Conservation (phyloP, 495 filamentous ascomycete species). For the Penicillium subrubescens region DNA sequence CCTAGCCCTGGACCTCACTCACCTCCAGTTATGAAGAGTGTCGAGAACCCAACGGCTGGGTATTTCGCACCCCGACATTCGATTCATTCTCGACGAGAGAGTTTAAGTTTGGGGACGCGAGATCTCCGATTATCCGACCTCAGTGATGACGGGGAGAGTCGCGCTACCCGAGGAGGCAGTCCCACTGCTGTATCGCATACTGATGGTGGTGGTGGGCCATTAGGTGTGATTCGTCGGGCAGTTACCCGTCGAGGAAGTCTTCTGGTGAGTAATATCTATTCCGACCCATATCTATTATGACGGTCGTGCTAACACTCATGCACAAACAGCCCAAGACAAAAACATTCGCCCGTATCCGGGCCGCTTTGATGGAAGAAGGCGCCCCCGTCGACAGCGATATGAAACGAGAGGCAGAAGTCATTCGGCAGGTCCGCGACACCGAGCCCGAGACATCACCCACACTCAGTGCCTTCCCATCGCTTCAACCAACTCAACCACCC, state of each 20-base stretch:
- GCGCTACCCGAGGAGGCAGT: slow-evolving; percentile 48
- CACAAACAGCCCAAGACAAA: slow-evolving; percentile 80
- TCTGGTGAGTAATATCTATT: slow-evolving; percentile 57
- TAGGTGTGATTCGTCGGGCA: slow-evolving; percentile 58
- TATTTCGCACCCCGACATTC: slow-evolving; percentile 51
- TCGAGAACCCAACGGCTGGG: slow-evolving; percentile 51
- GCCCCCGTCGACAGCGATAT: slow-evolving; percentile 86
- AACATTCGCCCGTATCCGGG: slow-evolving; percentile 88
- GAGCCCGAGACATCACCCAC: slow-evolving; percentile 49
- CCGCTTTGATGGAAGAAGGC: slow-evolving; percentile 83
- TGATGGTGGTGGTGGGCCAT: slow-evolving; percentile 39
- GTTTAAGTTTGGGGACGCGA: slow-evolving; percentile 81
- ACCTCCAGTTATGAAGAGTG: slow-evolving; percentile 64
- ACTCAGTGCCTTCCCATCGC: slow-evolving; percentile 39
- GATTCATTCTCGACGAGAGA: slow-evolving; percentile 70
- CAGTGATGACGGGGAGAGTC: slow-evolving; percentile 73
- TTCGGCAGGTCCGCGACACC: slow-evolving; percentile 87
- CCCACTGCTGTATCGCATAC: slow-evolving; percentile 39
- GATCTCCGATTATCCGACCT: slow-evolving; percentile 84
- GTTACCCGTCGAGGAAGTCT: slow-evolving; percentile 89
- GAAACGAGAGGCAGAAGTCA: slow-evolving; percentile 89
- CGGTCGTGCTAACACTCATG: slow-evolving; percentile 2
- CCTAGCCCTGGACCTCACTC: slow-evolving; percentile 65
- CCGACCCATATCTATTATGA: background rate
- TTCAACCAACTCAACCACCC: slow-evolving; percentile 53